Base-by-base conservation (phyloP, 495 filamentous ascomycete genomes). In the Cenococcum geophilum region DNA sequence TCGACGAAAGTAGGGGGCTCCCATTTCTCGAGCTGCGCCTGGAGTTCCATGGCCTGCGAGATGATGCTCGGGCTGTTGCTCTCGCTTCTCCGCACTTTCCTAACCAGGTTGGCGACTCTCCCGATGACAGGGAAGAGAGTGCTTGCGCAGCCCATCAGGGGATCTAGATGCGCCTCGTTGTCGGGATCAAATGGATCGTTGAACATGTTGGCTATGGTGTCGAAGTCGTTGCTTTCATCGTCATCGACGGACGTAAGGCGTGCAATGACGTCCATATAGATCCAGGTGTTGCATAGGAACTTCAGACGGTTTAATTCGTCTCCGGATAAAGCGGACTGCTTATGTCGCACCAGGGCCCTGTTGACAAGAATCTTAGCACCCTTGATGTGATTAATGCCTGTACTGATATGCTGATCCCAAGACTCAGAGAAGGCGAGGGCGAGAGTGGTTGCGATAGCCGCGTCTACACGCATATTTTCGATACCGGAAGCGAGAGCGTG, bases 191-290 rank as follows among this genome's bases (percentile, higher is more conserved):
- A 71, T 23, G 75, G 60, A 2, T 80, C 79, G 18, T 43, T 73
- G 55, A 68, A 75, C 64, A 55, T 72, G 55, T 49, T 59, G 9
- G 75, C 59, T 62, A 80, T 56, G 61, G 64, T 66, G 48, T 86
- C 82, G 55, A 85, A 75, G 57, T 81, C 76, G 57, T 77, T 78
- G 14, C 75, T 72, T 0, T 83, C 80, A 20, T 83, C 81, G 4
- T 82, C 80, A 57, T 83, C 82, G 21, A 84, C 73, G 14, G 86
- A 86, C 0, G 88, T 91, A 35, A 92, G 72, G 11, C 86, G 82
- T 21, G 88, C 84, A 61, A 92, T 85, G 37, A 91, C 88, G 72
- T 92, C 87, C 83, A 90, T 88, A 65, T 91, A 92, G 18, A 90
- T 78, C 83, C 84, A 91, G 9, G 86, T 85, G 70, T 89, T 91